phyloP scores from a whole-genome alignment of 768 basidiomycete species.

The Phanerochaete carnosa region DNA sequence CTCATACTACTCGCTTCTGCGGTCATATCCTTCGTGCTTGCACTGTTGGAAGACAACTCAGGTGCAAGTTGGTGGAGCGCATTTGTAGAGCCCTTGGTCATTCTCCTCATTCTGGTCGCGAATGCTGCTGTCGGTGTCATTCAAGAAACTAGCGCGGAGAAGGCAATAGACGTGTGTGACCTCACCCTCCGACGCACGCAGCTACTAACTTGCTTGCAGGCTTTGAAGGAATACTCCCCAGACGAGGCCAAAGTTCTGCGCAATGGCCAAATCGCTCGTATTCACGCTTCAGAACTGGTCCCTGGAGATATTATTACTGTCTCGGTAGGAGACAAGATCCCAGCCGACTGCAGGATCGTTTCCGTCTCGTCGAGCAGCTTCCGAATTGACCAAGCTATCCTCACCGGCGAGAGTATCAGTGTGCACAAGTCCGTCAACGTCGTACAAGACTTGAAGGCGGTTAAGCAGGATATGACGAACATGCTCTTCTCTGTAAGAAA shows the following conservation, averaged over 20 bases:
- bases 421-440: slow-evolving; percentile 76
- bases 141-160: slow-evolving; percentile 95
- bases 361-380: slow-evolving; percentile 92
- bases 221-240: slow-evolving; percentile 94
- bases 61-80: slow-evolving; percentile 71
- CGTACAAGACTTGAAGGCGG: slow-evolving; percentile 73
- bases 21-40: slow-evolving; percentile 88
- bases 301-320: slow-evolving; percentile 92
- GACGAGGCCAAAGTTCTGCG: slow-evolving; percentile 93
- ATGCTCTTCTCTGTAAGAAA: slow-evolving; percentile 84
- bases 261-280: slow-evolving; percentile 59
- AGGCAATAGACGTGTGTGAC: slow-evolving; percentile 90
- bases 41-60: slow-evolving; percentile 77
- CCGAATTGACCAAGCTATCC: slow-evolving; percentile 92
- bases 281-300: slow-evolving; percentile 87
- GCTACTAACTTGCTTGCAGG: slow-evolving; percentile 43
- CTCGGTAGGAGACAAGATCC: slow-evolving; percentile 92
- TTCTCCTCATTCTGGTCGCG: slow-evolving; percentile 91
- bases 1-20: slow-evolving; percentile 95
- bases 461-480: slow-evolving; percentile 98
- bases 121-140: slow-evolving; percentile 98
- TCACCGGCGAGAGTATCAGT: slow-evolving; percentile 91
- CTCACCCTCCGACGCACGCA: not conserved
- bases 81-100: slow-evolving; percentile 94
- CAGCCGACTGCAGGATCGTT: slow-evolving; percentile 89